Evolutionary conservation across 2,329 filamentous ascomycete genomes (phyloP).

Genomic region (Pyrenochaeta sp.): DNA sequence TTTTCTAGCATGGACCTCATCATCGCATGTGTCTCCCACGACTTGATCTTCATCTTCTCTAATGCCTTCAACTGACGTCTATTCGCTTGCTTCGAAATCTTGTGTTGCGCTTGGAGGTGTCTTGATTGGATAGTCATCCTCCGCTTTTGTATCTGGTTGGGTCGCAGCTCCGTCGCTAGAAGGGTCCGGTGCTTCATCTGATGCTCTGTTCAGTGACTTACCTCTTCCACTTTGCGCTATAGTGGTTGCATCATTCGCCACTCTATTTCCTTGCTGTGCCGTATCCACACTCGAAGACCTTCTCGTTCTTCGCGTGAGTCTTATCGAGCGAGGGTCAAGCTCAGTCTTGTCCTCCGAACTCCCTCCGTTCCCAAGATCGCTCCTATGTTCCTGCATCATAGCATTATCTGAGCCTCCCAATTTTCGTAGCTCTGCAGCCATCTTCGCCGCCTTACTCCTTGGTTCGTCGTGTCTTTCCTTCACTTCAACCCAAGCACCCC

Average conservation of each 20-base stretch:
- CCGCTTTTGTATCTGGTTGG: not conserved
- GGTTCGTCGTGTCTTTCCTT: conserved; percentile 23
- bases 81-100: not conserved
- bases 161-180: not conserved
- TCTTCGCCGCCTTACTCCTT: conserved; percentile 3
- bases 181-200: not conserved
- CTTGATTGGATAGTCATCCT: not conserved
- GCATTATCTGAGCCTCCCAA: not conserved
- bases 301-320: conserved; percentile 14
- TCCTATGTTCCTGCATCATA: not conserved
- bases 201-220: not conserved
- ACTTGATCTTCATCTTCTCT: not conserved
- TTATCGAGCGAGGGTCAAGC: conserved; percentile 12
- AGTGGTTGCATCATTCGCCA: not conserved
- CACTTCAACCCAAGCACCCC: conserved; percentile 32
- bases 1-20: too few species aligned
- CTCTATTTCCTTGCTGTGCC: not conserved
- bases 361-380: not conserved
- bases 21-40: not conserved
- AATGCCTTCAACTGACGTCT: not conserved
- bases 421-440: conserved; percentile 1
- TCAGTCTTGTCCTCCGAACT: not conserved
- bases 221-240: conserved; percentile 2
- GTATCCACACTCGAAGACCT: conserved; percentile 1
- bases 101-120: not conserved